Conservation (phyloP, 2,329 filamentous ascomycete genomes). For the Trichoderma arundinaceum region DNA sequence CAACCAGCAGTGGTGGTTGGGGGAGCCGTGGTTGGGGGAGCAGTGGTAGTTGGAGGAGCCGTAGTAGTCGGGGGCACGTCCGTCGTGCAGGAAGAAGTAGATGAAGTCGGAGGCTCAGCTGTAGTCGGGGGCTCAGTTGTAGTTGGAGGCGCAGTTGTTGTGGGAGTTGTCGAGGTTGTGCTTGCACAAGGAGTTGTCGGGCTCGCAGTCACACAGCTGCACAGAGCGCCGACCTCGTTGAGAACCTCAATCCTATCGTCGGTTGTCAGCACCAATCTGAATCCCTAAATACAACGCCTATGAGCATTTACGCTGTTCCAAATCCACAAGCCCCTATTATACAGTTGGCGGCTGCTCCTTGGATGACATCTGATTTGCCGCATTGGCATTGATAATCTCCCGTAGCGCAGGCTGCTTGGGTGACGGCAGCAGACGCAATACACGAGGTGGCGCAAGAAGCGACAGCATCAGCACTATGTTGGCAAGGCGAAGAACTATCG, state of each 20-base stretch:
- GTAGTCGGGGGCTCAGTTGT: constrained; percentile 17
- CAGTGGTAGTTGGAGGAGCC: background rate
- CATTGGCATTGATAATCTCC: constrained; percentile 40
- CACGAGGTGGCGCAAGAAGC: constrained; percentile 37
- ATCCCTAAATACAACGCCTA: background rate
- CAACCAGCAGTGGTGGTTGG: constrained; percentile 3
- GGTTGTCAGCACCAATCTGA: background rate
- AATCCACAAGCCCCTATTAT: constrained; percentile 37
- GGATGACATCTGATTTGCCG: constrained; percentile 36
- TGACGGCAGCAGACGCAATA: constrained; percentile 39
- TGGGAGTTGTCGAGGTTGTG: background rate
- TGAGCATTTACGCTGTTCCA: background rate
- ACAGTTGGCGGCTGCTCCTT: constrained; percentile 35
- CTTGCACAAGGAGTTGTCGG: constrained; percentile 33
- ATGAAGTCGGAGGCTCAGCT: constrained; percentile 4
- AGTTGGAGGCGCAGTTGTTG: background rate
- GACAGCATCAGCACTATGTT: constrained; percentile 38
- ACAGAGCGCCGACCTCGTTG: constrained; percentile 35
- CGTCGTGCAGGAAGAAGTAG: constrained; percentile 10
- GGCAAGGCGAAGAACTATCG: constrained; percentile 37
- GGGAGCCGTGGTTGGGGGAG: constrained; percentile 1
- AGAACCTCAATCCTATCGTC: constrained; percentile 33
- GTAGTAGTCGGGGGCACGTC: constrained; percentile 17
- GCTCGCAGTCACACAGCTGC: constrained; percentile 37
- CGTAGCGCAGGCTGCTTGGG: constrained; percentile 35